Percentiles rank a stretch among this genome's conserved stretches.
Conservation (phyloP, 169 alveolate genomes). For the Babesia caballi region DNA sequence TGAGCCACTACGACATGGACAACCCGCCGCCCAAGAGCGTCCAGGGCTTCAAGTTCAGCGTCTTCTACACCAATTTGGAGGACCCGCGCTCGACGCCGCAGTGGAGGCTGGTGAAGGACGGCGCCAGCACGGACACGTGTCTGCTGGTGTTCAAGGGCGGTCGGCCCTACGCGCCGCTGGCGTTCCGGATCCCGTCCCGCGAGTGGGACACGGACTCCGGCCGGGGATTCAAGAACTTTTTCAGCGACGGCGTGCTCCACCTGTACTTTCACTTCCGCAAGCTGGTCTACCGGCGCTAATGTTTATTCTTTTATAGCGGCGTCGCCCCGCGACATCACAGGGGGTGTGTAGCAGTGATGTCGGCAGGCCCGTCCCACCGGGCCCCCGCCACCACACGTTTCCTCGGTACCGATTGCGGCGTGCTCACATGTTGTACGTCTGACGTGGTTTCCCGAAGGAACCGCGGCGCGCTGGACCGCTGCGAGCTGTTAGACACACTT, state of each 20-base stretch:
- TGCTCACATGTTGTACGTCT: no score
- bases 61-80: constrained; percentile 92
- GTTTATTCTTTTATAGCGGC: neutral
- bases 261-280: constrained; percentile 89
- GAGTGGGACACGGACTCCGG: constrained; percentile 94
- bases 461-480: no score
- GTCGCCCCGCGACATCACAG: neutral
- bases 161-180: constrained; percentile 94
- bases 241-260: constrained; percentile 88
- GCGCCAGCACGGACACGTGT: constrained; percentile 69
- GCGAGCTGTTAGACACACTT: no score
- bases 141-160: constrained; percentile 95
- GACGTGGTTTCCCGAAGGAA: no score
- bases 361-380: neutral
- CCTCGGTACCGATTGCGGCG: no score
- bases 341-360: neutral
- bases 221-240: constrained; percentile 87
- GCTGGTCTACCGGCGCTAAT: constrained; percentile 86
- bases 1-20: constrained; percentile 94
- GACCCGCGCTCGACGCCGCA: constrained; percentile 92
- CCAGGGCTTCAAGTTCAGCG: constrained; percentile 95
- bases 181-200: constrained; percentile 92
- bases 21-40: constrained; percentile 97
- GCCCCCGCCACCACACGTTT: no score
- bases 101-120: constrained; percentile 86